Evolutionary conservation across 208 protist genomes (phyloP), one percentile per base, ranked within the genome.

Genomic region (Herpetomonas samuelpessoai): DNA sequence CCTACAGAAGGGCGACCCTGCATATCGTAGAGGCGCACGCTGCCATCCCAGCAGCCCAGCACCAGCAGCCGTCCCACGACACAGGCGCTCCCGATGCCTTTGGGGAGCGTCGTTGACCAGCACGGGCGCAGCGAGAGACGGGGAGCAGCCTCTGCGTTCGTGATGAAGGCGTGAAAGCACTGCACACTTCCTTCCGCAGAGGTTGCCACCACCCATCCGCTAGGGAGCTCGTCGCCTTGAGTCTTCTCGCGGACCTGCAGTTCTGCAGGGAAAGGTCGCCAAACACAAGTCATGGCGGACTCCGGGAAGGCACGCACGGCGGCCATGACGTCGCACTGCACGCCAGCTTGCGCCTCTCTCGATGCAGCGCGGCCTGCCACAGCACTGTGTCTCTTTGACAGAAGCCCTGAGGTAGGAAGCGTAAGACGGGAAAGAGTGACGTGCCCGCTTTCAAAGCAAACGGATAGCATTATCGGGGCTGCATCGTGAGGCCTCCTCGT

Each of bases 371-470:
- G 3, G 27, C n/a, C 14, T 58, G 21, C 16, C 16, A 12, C 29
- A 21, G n/a, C 2, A 26, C 39, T 3, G 4, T 30, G 18, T 10
- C 26, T n/a, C 21, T 2, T 25, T 27, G 18, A 21, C 55, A 4
- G 46, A 29, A 18, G 50, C 6, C 18, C 6, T 16, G 47, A 7
- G 14, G 27, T 7, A 10, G 4, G 19, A 7, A 60, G 38, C 2
- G 49, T 27, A 7, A 56, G 29, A n/a, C 65, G 39, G 30, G 56
- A 62, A 9, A 93, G 65, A 2, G 75, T 54, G 16, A 93, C 56
- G 60, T 94, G 83, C 0, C 87, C 87, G 52, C 87, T 94, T 57
- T 94, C 87, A 65, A 94, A 89, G 3, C 67, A 61, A n/a, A 19
- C 18, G 16, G 44, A 48, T 19, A 48, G 19, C 44, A 48, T 6